Evolutionary conservation across 106 monocot species (phyloP).

Genomic region (Narthecium ossifragum): DNA sequence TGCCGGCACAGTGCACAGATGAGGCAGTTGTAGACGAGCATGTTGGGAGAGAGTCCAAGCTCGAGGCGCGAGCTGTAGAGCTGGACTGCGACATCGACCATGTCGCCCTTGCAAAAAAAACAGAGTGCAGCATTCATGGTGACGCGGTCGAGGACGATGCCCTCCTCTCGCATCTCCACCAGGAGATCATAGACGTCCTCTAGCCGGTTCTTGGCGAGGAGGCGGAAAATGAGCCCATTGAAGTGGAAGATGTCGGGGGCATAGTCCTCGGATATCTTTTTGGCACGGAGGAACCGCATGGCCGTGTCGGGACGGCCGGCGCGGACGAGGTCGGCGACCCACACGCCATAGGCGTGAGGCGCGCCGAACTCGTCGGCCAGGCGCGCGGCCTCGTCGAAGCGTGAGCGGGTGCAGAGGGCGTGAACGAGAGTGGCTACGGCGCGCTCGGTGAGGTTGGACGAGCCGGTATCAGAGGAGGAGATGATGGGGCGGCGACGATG

Average conservation of each 20-base stretch:
- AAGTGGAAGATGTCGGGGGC: conserved; percentile 34
- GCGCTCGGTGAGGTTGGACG: conserved; percentile 6
- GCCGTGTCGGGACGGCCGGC: conserved; percentile 36
- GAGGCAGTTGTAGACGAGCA: conserved; percentile 44
- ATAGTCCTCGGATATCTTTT: conserved; percentile 46
- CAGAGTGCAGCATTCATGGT: conserved; percentile 69
- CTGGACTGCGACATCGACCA: conserved; percentile 59
- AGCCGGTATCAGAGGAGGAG: too few relatives aligned
- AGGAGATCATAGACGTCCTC: conserved; percentile 60
- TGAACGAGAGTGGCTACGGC: conserved; percentile 35
- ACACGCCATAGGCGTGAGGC: conserved; percentile 31
- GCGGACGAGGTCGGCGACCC: conserved; percentile 32
- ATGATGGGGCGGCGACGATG: too few relatives aligned
- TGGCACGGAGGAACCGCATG: conserved; percentile 43
- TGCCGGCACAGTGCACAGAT: conserved; percentile 58
- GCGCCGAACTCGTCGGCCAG: conserved; percentile 51
- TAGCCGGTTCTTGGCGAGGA: conserved; percentile 46
- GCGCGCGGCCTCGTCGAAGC: conserved; percentile 41
- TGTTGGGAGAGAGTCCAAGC: conserved; percentile 57
- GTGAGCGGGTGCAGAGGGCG: conserved; percentile 37
- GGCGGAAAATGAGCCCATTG: conserved; percentile 32
- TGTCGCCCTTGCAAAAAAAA: conserved; percentile 89
- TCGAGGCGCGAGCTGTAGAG: conserved; percentile 54
- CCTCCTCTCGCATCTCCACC: conserved; percentile 74
- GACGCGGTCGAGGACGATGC: conserved; percentile 38